phyloP scores from a whole-genome alignment of 2,329 filamentous ascomycete genomes.

The Colletotrichum nymphaeae region DNA sequence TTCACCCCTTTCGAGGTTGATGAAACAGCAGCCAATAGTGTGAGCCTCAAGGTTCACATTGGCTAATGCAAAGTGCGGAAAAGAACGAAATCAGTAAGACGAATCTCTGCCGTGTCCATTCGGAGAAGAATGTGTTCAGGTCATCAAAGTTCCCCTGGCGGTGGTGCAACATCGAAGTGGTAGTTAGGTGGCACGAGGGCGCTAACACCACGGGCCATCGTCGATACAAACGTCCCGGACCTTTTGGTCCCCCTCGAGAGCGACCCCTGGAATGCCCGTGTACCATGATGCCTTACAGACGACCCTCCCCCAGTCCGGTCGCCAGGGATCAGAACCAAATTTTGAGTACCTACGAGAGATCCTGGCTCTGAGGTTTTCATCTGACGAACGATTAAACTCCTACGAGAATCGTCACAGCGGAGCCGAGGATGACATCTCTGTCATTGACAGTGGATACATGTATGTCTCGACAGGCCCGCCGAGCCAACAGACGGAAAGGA shows the following conservation, averaged over 20 bases:
- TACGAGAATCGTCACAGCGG: background rate
- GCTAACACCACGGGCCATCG: no score
- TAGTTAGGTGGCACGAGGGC: no score
- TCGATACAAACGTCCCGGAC: background rate
- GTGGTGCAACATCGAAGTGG: no score
- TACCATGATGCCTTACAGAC: background rate
- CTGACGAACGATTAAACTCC: background rate
- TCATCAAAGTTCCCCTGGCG: no score
- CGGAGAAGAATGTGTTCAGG: no score
- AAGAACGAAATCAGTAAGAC: no score
- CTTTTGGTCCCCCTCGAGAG: background rate
- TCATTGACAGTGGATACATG: background rate
- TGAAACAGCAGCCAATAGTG: no score
- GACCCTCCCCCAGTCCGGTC: background rate
- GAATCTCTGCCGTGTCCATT: no score
- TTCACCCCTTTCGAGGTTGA: background rate
- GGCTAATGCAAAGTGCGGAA: no score
- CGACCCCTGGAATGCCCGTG: background rate
- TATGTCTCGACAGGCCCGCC: background rate
- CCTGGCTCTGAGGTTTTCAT: background rate
- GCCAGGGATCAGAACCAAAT: background rate
- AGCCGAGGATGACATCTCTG: background rate
- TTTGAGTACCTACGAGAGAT: no score
- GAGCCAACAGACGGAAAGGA: background rate
- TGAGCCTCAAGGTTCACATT: no score